Evolutionary conservation across 1,284 basidiomycete genomes (phyloP), one percentile per base, ranked within the genome.

Genomic region (Lentinus polychrous): DNA sequence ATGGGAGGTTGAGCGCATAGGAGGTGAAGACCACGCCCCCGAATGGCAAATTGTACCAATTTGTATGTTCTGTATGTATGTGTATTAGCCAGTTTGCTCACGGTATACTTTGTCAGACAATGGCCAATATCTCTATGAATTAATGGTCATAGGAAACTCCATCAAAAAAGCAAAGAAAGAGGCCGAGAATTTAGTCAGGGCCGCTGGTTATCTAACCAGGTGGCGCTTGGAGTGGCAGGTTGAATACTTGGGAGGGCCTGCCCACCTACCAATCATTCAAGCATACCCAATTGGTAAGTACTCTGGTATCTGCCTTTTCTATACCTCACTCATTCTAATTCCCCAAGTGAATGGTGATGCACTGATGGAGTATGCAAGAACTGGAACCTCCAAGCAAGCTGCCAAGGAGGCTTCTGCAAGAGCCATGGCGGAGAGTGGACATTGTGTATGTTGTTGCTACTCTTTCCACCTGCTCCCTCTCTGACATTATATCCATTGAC

Each of bases 21-120:
- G 56, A 0, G 60, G 60, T 0, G 1, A 27, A 2, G 57, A 58
- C 11, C 59, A 60, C 32, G 20, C 55, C 2, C 60, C 60, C 1
- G 12, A 49, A 0, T 62, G 57, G 43, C 43, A 51, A 14, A 51
- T 50, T 6, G 48, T 46, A 0, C 58, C 58, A 3, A 40, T 58
- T 3, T 58, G 55, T 58, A 22, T n/a, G n/a, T n/a, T n/a, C n/a
- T 52, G 58, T 49, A 7, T 8, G 7, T 37, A n/a, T 37, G n/a
- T 40, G 18, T 8, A 23, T 24, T 15, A 27, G 17, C 3, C 20
- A 7, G 18, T 20, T 20, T 8, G 7, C 22, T 40, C 39, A 40
- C 22, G 8, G 17, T 22, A 40, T 40, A 6, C 35, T 37, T 4
- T 4, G 14, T 37, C n/a, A 40, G 39, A 40, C 20, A 40, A 40